Evolutionary conservation across 225 moss, liverwort and hornwort genomes (phyloP), one percentile per base, ranked within the genome.

Genomic region (Lunularia cruciata): DNA sequence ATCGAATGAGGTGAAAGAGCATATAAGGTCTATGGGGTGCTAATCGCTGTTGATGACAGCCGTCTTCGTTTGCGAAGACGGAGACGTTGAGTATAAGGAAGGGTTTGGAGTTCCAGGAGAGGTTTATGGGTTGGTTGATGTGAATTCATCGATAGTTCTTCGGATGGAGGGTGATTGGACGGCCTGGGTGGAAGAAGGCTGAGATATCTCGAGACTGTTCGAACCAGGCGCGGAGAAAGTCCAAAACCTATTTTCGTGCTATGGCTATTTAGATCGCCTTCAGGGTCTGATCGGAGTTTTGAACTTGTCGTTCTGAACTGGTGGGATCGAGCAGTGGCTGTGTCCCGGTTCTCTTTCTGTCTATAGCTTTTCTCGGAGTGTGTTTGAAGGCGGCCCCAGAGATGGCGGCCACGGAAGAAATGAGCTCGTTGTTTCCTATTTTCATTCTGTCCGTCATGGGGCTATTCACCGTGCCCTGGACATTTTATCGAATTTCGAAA

Each of bases 361-460:
- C 43, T 43, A 6, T 43, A 6, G 0, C 16, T 43, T 43, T 43
- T 16, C 15, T 64, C 2, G 15, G 35, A 5, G 8, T 12, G 3
- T 9, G 9, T 56, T 56, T 69, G 38, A 69, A 57, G 57, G 35
- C 23, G n/a, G n/a, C 16, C 22, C 55, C 54, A 27, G 27, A 40
- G 39, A 98, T 98, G 96, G 90, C 86, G 75, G 85, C 85, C n/a
- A 83, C 89, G 5, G 98, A 92, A 73, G 98, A 93, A 71, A 92
- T 91, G 98, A 96, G 95, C 83, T 84, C 90, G 7, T 78, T 98
- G 60, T 93, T 98, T 36, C 98, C 98, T 43, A 93, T 98, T 67
- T 98, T 98, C 60, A 89, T 93, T 19, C 67, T 98, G 68, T 98
- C 98, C 22, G 89, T 98, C 46, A 77, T 93, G 30, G 96, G 96